phyloP scores from a whole-genome alignment of 1,139 yeast species.

The Zygoascus sp. region DNA sequence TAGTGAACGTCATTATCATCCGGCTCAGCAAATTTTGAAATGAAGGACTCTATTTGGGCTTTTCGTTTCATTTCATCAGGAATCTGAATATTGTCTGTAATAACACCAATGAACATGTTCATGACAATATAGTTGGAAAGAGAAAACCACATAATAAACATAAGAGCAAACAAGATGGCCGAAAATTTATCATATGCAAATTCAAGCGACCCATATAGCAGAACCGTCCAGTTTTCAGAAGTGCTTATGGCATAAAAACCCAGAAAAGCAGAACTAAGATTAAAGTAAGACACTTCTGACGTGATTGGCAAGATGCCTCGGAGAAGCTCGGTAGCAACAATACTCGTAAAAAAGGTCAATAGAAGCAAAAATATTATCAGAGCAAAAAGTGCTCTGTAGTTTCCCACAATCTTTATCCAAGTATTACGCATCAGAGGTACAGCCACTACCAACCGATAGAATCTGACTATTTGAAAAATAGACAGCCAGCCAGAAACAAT shows the following conservation, averaged over 20 bases:
- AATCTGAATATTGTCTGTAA: slow-evolving; percentile 75
- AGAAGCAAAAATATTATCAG: slow-evolving; percentile 70
- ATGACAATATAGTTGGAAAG: slow-evolving; percentile 74
- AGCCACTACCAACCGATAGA: slow-evolving; percentile 65
- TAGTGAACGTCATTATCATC: not conserved
- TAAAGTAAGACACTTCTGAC: slow-evolving; percentile 48
- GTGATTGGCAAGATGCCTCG: slow-evolving; percentile 62
- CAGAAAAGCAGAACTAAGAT: slow-evolving; percentile 68
- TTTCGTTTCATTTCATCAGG: slow-evolving; percentile 68
- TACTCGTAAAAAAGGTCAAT: slow-evolving; percentile 55
- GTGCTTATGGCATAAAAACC: slow-evolving; percentile 77
- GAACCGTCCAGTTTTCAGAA: slow-evolving; percentile 87
- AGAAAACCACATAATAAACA: slow-evolving; percentile 77
- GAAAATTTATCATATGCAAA: slow-evolving; percentile 24
- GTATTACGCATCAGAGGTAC: slow-evolving; percentile 55
- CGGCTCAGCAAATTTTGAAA: slow-evolving; percentile 41
- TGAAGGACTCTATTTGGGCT: slow-evolving; percentile 71
- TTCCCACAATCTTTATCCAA: slow-evolving; percentile 68
- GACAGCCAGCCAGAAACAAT: slow-evolving; percentile 77
- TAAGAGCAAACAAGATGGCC: slow-evolving; percentile 42
- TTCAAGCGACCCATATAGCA: slow-evolving; percentile 41
- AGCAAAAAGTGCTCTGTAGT: slow-evolving; percentile 61
- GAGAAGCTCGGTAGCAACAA: slow-evolving; percentile 66
- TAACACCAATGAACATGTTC: slow-evolving; percentile 89
- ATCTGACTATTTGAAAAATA: slow-evolving; percentile 65